Evolutionary conservation across 192 early-diverging fungal genomes (phyloP).

Genomic region (Lunasporangiospora selenospora): DNA sequence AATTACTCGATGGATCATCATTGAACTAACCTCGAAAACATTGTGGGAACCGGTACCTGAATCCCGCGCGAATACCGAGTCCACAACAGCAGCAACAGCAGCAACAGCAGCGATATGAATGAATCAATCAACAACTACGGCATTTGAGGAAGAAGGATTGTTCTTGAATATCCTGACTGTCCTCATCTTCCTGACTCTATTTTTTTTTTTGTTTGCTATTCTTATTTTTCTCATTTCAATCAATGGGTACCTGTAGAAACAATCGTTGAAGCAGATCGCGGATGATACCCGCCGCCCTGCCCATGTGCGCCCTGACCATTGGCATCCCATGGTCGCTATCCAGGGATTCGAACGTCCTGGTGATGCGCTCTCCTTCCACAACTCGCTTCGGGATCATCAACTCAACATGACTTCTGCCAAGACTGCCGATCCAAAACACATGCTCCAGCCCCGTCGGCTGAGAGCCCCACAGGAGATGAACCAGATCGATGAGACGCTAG

Average conservation of each 20-base stretch:
- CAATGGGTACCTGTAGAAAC: slow-evolving; percentile 34
- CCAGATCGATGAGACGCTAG: slow-evolving; percentile 49
- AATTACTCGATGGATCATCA: too few species aligned
- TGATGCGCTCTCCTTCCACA: slow-evolving; percentile 52
- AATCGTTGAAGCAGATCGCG: slow-evolving; percentile 47
- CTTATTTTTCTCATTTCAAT: slow-evolving; percentile 8
- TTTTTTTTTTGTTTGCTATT: too few species aligned
- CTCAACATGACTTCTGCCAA: slow-evolving; percentile 37
- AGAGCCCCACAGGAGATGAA: slow-evolving; percentile 54
- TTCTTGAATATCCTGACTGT: too few species aligned
- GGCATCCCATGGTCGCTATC: slow-evolving; percentile 58
- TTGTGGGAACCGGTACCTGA: too few species aligned
- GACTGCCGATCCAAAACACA: slow-evolving; percentile 24
- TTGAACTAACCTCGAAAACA: too few species aligned
- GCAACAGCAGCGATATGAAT: too few species aligned
- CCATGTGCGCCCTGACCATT: slow-evolving; percentile 56
- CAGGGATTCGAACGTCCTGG: slow-evolving; percentile 46
- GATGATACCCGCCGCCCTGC: slow-evolving; percentile 49
- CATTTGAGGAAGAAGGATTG: too few species aligned
- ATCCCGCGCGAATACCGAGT: too few species aligned
- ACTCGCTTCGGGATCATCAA: slow-evolving; percentile 57
- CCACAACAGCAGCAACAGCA: too few species aligned
- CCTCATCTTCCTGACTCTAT: too few species aligned
- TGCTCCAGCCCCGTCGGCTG: slow-evolving; percentile 50
- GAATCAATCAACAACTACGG: too few species aligned